Conservation (phyloP, 495 filamentous ascomycete genomes). For the Neurospora sp. region DNA sequence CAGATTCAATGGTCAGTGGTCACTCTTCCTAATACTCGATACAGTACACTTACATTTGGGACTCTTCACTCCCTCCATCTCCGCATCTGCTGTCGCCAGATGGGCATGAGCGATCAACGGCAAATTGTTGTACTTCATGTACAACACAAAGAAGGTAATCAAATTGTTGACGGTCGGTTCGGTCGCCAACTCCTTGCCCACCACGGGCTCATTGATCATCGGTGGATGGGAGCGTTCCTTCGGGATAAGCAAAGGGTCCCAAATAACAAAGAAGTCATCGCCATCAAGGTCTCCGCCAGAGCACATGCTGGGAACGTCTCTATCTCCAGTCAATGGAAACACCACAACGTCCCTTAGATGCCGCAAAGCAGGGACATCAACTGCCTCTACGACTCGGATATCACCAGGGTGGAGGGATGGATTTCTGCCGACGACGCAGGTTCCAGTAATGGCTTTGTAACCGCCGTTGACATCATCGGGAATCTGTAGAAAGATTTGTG, state of each 20-base stretch:
- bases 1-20: not conserved
- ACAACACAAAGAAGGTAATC: constrained; percentile 76
- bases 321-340: constrained; percentile 73
- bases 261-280: constrained; percentile 91
- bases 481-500: constrained; percentile 85
- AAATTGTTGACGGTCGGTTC: constrained; percentile 53
- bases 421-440: constrained; percentile 82
- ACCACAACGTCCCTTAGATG: constrained; percentile 81
- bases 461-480: constrained; percentile 33
- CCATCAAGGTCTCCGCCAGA: constrained; percentile 95
- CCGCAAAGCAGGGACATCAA: constrained; percentile 59
- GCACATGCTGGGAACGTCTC: constrained; percentile 83
- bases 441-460: constrained; percentile 60
- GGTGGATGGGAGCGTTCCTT: constrained; percentile 55
- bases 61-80: constrained; percentile 52
- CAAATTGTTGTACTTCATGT: constrained; percentile 87
- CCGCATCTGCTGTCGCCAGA: constrained; percentile 62
- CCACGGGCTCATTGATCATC: constrained; percentile 41
- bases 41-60: constrained; percentile 41
- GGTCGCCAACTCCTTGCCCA: constrained; percentile 30
- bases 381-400: constrained; percentile 76
- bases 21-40: constrained; percentile 6
- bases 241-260: constrained; percentile 73
- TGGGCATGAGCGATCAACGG: constrained; percentile 75
- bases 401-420: constrained; percentile 93